Evolutionary conservation across 768 basidiomycete species (phyloP), one percentile per base, ranked within the genome.

Genomic region (Phylloporus sp.): DNA sequence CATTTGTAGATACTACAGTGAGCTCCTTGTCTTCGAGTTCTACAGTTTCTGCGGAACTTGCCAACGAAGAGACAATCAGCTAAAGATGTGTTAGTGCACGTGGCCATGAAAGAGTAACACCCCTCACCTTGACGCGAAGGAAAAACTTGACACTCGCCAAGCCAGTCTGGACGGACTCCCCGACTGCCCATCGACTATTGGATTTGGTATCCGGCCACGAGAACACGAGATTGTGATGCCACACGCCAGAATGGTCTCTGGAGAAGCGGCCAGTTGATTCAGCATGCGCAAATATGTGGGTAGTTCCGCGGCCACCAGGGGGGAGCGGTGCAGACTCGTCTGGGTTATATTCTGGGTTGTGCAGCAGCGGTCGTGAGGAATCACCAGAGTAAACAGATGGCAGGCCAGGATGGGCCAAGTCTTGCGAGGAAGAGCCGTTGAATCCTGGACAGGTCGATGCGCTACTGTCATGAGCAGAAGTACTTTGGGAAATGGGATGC

Each of bases 121-220:
- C 1, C n/a, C 36, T 54, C 46, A 87, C 82, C 77, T 86, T 86
- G 54, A 83, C 72, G 36, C 80, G 78, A 55, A 84, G 69, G 63
- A 82, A 81, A 64, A 87, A 92, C 61, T 76, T 77, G 43, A 89
- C 77, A 42, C 77, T 75, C 13, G 77, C 80, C 54, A 84, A 64
- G 41, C 78, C 72, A 33, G 83, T 83, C 52, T 75, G 71, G 54
- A 88, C 77, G 22, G 85, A 84, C 70, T 90, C 87, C 10, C 89
- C 89, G 46, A 86, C 76, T 9, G 86, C 77, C 85, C 89, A 91
- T 17, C 84, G 79, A 57, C 77, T 81, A 48, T 76, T 75, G 4
- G 83, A 78, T 58, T 82, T 84, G 44, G 76, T 65, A 28, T 78
- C 75, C 13, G 87, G 85, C 83, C 87, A 86, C 54, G 83, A 81